Evolutionary conservation across 495 filamentous ascomycete species (phyloP).

Genomic region (Pyronema domesticum): DNA sequence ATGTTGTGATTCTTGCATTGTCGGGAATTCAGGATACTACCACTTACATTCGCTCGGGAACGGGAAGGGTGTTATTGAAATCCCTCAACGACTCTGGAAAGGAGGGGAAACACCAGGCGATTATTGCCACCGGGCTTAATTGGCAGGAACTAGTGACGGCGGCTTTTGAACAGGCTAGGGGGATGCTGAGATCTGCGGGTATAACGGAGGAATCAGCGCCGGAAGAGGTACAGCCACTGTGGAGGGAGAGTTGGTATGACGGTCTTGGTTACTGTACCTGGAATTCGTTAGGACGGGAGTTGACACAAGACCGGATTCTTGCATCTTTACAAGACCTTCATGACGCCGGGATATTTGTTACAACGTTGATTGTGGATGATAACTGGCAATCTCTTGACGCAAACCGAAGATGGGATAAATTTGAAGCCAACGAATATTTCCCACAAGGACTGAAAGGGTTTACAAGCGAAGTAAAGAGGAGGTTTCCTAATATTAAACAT

Average conservation of each 20-base stretch:
- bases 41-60: conserved; percentile 50
- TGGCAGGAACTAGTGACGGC: conserved; percentile 66
- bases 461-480: conserved; percentile 46
- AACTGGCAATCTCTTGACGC: conserved; percentile 68
- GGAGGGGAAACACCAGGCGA: conserved; percentile 38
- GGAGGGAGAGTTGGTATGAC: conserved; percentile 53
- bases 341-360: conserved; percentile 51
- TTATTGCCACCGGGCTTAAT: conserved; percentile 53
- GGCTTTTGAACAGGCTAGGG: conserved; percentile 70
- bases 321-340: conserved; percentile 54
- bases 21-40: conserved; percentile 57
- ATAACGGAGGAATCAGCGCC: conserved; percentile 10
- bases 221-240: conserved; percentile 30
- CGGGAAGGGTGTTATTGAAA: conserved; percentile 49
- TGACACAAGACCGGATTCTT: conserved; percentile 65
- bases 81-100: conserved; percentile 49
- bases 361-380: conserved; percentile 81
- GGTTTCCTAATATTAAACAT: conserved; percentile 57
- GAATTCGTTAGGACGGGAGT: conserved; percentile 71
- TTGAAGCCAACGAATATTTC: conserved; percentile 76
- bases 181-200: conserved; percentile 34
- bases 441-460: conserved; percentile 58
- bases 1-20: conserved; percentile 67
- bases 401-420: conserved; percentile 28
- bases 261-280: conserved; percentile 67